Percentiles rank a stretch among this genome's conserved stretches.
phyloP scores from a whole-genome alignment of 345 rosid species.

The Trapa incisa region DNA sequence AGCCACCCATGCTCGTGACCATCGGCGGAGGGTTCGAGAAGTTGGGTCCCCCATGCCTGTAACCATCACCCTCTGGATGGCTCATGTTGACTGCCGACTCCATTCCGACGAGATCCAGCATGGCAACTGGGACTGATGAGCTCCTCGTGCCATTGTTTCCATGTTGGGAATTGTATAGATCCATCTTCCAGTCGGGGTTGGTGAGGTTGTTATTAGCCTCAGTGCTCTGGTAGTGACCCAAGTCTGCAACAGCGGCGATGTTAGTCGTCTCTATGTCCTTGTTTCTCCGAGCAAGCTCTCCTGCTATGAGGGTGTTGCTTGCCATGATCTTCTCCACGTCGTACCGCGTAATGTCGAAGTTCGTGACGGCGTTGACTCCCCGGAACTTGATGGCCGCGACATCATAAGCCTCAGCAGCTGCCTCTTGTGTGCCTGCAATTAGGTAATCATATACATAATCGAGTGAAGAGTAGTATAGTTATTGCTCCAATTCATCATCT shows the following conservation, averaged over 20 bases:
- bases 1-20: constrained; percentile 56
- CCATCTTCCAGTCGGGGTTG: constrained; percentile 5
- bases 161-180: constrained; percentile 14
- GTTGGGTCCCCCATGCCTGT: constrained; percentile 17
- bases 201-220: constrained; percentile 10
- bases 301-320: constrained; percentile 57
- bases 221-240: constrained; percentile 5
- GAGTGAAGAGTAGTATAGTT: no score
- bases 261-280: constrained; percentile 19
- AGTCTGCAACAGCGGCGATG: constrained; percentile 13
- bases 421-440: constrained; percentile 62
- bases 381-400: constrained; percentile 75
- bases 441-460: not conserved
- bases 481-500: no score
- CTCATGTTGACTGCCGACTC: constrained; percentile 17
- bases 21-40: constrained; percentile 46
- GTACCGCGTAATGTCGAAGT: constrained; percentile 60
- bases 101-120: constrained; percentile 31
- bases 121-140: constrained; percentile 20
- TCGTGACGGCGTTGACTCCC: constrained; percentile 64
- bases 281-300: constrained; percentile 54
- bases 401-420: constrained; percentile 80
- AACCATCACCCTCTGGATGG: constrained; percentile 23
- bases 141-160: constrained; percentile 18
- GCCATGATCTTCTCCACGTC: constrained; percentile 70